Evolutionary conservation across 495 filamentous ascomycete genomes (phyloP).

Genomic region (Chaetomium cochliodes): DNA sequence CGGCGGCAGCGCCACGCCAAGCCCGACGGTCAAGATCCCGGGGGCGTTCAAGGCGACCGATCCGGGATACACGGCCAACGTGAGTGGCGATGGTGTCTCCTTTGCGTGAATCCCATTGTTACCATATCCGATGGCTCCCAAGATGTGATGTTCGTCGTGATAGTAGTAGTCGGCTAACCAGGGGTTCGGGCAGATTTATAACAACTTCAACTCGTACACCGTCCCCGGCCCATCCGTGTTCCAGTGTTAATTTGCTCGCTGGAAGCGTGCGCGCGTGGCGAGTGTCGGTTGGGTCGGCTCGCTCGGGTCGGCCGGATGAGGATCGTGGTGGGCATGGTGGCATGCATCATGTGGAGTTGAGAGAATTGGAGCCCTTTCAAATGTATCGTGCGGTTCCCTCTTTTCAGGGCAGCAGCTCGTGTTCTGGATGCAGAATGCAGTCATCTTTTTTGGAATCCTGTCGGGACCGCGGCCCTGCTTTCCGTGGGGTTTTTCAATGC

Average conservation of each 20-base stretch:
- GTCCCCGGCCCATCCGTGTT: conserved; percentile 50
- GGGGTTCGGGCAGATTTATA: conserved; percentile 44
- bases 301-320: conserved; percentile 3
- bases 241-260: conserved; percentile 18
- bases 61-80: conserved; percentile 52
- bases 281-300: conserved; percentile 3
- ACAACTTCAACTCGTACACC: conserved; percentile 51
- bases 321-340: neutral
- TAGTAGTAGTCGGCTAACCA: conserved; percentile 11
- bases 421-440: neutral
- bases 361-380: neutral
- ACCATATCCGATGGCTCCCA: no score
- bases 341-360: neutral
- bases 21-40: conserved; percentile 51
- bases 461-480: neutral
- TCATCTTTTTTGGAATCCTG: neutral
- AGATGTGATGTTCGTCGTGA: neutral
- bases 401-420: neutral
- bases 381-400: neutral
- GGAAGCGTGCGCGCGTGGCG: neutral
- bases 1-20: conserved; percentile 23
- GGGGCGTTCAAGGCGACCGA: conserved; percentile 56
- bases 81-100: conserved; percentile 15
- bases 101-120: no score
- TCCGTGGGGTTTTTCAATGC: neutral